Evolutionary conservation across 352 stramenopile species (phyloP), one percentile per base, ranked within the genome.

Genomic region (Achlya hypogyna): DNA sequence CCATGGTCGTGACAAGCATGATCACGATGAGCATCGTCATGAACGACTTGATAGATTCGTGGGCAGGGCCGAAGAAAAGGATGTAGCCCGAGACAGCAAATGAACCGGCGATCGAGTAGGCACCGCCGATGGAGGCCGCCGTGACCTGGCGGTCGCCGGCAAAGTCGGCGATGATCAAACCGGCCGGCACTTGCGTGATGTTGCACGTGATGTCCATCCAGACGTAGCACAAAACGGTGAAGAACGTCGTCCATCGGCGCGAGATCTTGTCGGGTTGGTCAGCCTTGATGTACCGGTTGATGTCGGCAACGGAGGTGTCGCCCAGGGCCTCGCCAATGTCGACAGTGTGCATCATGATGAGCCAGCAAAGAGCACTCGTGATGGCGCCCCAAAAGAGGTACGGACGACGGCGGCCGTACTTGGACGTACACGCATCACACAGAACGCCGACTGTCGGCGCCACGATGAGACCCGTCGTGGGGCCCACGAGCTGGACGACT

Each of bases 141-240:
- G 72, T 68, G 16, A 78, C 84, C 62, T 87, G 79, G 18, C 79
- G 75, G 10, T 75, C 75, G 10, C 79, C 79, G 27, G 79, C 79
- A 53, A 87, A 83, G 28, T 87, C 79, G 6, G 79, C 73, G 25
- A 87, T 78, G 16, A 87, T 40, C 38, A 87, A 32, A 53, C 77
- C 69, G 12, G 70, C 73, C n/a, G 77, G 77, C 0, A 71, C 80
- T 62, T 79, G 72, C 2, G 77, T 74, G 20, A 87, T 31, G 62
- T 87, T 85, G 53, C 82, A 69, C 29, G 74, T 80, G 23, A 87
- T 72, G 51, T 86, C 79, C 79, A 87, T 87, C 77, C 77, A 85
- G 4, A 75, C 60, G 74, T 87, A 85, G 65, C 84, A 87, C 31
- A 84, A 62, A 16, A 85, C 72, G 1, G 72, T 82, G 23, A 87